phyloP scores from a whole-genome alignment of 148 eudicot genomes.

The Rhododendron simsii region DNA sequence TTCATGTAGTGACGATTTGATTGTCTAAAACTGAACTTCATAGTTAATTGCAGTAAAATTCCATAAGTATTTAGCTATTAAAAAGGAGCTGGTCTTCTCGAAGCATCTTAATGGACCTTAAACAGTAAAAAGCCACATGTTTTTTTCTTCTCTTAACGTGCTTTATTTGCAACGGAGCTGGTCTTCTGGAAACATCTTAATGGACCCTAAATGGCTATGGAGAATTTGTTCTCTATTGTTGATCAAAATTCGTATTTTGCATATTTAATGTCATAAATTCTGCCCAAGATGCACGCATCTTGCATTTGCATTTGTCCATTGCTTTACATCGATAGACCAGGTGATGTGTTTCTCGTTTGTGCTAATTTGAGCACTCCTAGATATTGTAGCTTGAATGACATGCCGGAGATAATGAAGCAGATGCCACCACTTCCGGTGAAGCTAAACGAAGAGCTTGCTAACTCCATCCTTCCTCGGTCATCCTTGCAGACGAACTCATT shows the following conservation, averaged over 20 bases:
- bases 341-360: background rate
- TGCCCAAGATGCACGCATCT: background rate
- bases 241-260: background rate
- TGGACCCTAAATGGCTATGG: background rate
- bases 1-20: background rate
- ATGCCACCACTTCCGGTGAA: constrained; percentile 97
- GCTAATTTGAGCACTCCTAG: constrained; percentile 3
- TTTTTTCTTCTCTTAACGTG: background rate
- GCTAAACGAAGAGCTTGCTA: constrained; percentile 79
- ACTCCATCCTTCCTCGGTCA: constrained; percentile 51
- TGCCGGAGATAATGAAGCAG: constrained; percentile 90
- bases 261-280: background rate
- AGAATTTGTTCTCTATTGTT: background rate
- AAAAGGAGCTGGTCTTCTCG: background rate
- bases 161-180: background rate
- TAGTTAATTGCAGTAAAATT: background rate
- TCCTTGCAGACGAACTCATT: constrained; percentile 49
- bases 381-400: constrained; percentile 56
- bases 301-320: background rate
- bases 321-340: background rate
- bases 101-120: background rate
- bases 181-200: background rate
- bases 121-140: background rate
- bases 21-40: background rate
- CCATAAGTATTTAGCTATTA: background rate